Percentiles rank a stretch among this genome's conserved stretches.
phyloP scores from a whole-genome alignment of 495 filamentous ascomycete genomes.

The Penicillium canariense region DNA sequence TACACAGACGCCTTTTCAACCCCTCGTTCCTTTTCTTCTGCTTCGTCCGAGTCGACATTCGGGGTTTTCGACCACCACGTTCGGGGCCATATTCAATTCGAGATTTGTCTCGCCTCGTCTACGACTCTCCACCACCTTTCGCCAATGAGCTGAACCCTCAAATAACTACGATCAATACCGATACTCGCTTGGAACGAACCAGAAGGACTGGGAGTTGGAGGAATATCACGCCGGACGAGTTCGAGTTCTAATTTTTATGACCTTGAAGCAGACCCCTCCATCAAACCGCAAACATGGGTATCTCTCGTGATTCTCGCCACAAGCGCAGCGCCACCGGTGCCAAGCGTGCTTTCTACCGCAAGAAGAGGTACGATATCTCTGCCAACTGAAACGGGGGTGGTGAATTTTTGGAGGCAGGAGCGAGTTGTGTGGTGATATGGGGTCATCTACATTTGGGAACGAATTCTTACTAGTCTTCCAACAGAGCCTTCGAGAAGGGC shows the following conservation, averaged over 20 bases:
- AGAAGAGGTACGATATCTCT: slow-evolving; percentile 64
- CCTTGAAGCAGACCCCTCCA: slow-evolving; percentile 49
- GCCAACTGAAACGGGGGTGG: slow-evolving; percentile 11
- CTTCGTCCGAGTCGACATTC: slow-evolving; percentile 29
- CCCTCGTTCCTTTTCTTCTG: slow-evolving; percentile 22
- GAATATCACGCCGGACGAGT: slow-evolving; percentile 12
- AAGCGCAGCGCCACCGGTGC: slow-evolving; percentile 97
- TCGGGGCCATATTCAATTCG: slow-evolving; percentile 18
- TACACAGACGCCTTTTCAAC: slow-evolving; percentile 15
- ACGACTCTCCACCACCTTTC: slow-evolving; percentile 9
- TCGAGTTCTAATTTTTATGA: slow-evolving; percentile 29
- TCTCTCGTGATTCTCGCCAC: slow-evolving; percentile 98
- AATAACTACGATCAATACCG: slow-evolving; percentile 1
- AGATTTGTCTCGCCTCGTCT: slow-evolving; percentile 13
- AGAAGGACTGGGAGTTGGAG: slow-evolving; percentile 23
- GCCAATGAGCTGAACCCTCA: background rate
- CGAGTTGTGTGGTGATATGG: background rate
- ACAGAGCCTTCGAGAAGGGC: slow-evolving; percentile 98
- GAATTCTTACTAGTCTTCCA: slow-evolving; percentile 17
- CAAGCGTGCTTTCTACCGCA: slow-evolving; percentile 91
- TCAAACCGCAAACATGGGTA: slow-evolving; percentile 87
- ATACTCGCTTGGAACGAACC: slow-evolving; percentile 21
- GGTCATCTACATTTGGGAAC: background rate
- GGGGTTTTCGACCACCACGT: slow-evolving; percentile 8
- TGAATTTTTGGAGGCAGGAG: background rate